phyloP scores from a whole-genome alignment of 2,329 filamentous ascomycete genomes.

The Paraphoma chrysanthemicola region DNA sequence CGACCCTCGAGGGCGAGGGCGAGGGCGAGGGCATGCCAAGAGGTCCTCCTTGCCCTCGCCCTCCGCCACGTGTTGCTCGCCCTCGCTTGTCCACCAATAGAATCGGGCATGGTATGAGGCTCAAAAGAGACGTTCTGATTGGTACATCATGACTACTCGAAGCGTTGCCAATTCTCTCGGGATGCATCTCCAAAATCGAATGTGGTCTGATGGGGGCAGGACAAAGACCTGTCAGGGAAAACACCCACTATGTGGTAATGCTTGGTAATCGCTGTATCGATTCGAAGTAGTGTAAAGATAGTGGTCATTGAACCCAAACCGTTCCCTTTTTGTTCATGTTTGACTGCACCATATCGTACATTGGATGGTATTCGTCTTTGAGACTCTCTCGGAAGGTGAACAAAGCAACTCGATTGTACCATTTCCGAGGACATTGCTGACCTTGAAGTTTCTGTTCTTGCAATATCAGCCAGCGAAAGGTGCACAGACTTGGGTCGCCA shows the following conservation, averaged over 20 bases:
- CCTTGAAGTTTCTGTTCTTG: no score
- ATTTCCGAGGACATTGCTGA: no score
- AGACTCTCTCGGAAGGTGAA: no score
- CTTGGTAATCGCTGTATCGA: no score
- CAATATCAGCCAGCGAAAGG: no score
- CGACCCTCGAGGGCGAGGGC: neutral
- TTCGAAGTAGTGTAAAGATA: no score
- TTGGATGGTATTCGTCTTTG: no score
- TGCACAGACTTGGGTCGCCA: no score
- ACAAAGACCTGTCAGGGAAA: neutral
- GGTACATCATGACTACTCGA: neutral
- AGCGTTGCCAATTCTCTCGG: neutral
- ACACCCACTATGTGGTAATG: neutral
- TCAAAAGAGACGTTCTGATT: neutral
- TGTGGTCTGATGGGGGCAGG: neutral
- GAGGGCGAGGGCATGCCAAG: neutral
- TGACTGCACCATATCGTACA: no score
- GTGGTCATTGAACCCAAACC: no score
- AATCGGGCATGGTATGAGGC: neutral
- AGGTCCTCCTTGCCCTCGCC: neutral
- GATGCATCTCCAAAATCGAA: neutral
- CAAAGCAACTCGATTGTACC: no score
- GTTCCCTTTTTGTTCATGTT: no score
- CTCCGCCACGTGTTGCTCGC: neutral
- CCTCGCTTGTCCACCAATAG: neutral